Evolutionary conservation across 176 grass and related monocot genomes (phyloP).

Genomic region (Saccharum spontaneum): DNA sequence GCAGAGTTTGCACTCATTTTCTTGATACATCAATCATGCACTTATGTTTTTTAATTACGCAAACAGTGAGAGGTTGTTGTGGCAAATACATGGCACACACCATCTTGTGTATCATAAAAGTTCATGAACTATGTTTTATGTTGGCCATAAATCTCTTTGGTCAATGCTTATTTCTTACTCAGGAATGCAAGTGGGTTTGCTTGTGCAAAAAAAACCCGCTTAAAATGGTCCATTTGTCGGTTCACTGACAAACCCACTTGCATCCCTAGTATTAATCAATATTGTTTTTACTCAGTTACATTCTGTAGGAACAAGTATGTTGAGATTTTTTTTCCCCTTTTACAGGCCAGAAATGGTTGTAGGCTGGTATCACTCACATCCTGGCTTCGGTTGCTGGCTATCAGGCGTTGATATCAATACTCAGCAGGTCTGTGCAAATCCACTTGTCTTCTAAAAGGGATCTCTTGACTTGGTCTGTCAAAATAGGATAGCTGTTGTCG

Average conservation of each 20-base stretch:
- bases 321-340: constrained; percentile 12
- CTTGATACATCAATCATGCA: not conserved
- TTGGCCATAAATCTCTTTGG: not conserved
- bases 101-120: not conserved
- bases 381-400: constrained; percentile 94
- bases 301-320: constrained; percentile 8
- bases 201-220: not conserved
- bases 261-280: not conserved
- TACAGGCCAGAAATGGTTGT: constrained; percentile 98
- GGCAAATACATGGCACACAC: not conserved
- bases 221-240: not conserved
- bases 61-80: not conserved
- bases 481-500: not conserved
- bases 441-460: not conserved
- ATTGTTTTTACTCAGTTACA: constrained; percentile 4
- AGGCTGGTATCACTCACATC: constrained; percentile 99
- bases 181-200: not conserved
- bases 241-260: not conserved
- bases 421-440: constrained; percentile 62
- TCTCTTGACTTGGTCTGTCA: not conserved
- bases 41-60: not conserved
- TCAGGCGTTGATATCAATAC: constrained; percentile 99
- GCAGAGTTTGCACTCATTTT: not conserved
- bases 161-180: not conserved
- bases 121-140: not conserved